These are phyloP conservation scores for Trametes cubensis DNA, from an alignment of 768 basidiomycete genomes.

Conservation along the genomic window DNA sequence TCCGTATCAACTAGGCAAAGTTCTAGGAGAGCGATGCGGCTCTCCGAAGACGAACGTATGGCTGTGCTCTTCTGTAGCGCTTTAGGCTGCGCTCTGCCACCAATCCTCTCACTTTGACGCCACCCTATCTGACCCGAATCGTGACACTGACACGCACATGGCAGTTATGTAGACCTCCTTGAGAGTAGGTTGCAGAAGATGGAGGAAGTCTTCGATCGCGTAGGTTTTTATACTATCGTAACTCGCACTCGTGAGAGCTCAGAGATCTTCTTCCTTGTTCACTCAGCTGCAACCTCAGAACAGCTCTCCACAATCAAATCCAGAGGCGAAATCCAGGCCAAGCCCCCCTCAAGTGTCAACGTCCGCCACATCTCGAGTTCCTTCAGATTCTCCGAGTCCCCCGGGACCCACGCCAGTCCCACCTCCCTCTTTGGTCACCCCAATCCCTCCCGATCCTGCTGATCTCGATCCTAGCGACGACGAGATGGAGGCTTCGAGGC, in stretches of 20 bases:
- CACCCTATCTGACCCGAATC: neutral
- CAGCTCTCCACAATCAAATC: constrained; percentile 5
- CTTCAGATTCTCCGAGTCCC: neutral
- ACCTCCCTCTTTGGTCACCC: neutral
- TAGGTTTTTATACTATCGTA: neutral
- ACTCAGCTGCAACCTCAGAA: neutral
- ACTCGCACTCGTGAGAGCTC: neutral
- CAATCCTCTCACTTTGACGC: neutral
- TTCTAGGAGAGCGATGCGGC: too few relatives aligned
- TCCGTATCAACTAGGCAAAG: too few relatives aligned
- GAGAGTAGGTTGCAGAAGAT: constrained; percentile 28
- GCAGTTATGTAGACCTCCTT: constrained; percentile 27
- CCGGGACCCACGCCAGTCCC: neutral
- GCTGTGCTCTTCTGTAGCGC: too few relatives aligned
- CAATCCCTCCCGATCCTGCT: neutral
- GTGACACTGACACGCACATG: too few relatives aligned
- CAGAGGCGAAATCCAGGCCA: too few relatives aligned
- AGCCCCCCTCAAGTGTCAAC: neutral
- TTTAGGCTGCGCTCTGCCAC: too few relatives aligned
- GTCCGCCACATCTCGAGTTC: neutral
- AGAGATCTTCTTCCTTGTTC: neutral
- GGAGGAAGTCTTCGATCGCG: constrained; percentile 28
- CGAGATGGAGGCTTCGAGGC: constrained; percentile 18
- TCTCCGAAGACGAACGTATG: too few relatives aligned
- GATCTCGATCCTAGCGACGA: constrained; percentile 29